A percentile compares a stretch with the other conserved stretches of the same genome.
phyloP scores from a whole-genome alignment of 352 stramenopile genomes.

The Saprolegnia parasitica region DNA sequence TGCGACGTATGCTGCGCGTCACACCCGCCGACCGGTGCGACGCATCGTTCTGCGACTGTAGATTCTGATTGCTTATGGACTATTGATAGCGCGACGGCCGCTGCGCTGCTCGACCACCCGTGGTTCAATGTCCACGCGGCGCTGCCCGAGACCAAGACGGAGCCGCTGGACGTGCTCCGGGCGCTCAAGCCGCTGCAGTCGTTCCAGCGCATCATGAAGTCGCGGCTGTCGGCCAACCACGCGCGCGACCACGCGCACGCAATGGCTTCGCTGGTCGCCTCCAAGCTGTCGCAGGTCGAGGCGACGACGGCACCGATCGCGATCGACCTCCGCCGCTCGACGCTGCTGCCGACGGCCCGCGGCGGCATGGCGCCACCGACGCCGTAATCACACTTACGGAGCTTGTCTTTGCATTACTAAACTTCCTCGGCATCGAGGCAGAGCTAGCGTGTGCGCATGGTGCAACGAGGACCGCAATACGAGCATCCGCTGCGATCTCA shows the following conservation, averaged over 20 bases:
- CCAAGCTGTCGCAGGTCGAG: background rate
- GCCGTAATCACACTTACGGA: too few relatives aligned
- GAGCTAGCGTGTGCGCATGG: too few relatives aligned
- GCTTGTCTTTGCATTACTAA: too few relatives aligned
- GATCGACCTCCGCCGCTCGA: background rate
- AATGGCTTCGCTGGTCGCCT: background rate
- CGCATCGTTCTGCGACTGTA: background rate
- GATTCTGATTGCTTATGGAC: too few relatives aligned
- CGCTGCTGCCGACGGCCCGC: slow-evolving; percentile 1
- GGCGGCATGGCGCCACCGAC: background rate
- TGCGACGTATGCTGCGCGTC: slow-evolving; percentile 12
- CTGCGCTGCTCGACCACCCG: background rate
- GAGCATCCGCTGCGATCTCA: too few relatives aligned
- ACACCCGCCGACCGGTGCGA: slow-evolving; percentile 1
- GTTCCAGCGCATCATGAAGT: slow-evolving; percentile 21
- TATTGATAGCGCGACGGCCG: slow-evolving; percentile 6
- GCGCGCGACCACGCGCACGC: background rate
- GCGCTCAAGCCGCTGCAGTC: slow-evolving; percentile 8
- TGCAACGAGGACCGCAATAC: too few relatives aligned
- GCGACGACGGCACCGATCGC: background rate
- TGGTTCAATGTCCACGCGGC: slow-evolving; percentile 5
- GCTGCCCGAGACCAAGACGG: background rate
- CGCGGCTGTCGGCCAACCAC: slow-evolving; percentile 1
- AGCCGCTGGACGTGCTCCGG: slow-evolving; percentile 3
- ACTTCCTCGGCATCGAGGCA: too few relatives aligned